phyloP scores from a whole-genome alignment of 441 rosid genomes.

The Euphorbia schlechtendalii region DNA sequence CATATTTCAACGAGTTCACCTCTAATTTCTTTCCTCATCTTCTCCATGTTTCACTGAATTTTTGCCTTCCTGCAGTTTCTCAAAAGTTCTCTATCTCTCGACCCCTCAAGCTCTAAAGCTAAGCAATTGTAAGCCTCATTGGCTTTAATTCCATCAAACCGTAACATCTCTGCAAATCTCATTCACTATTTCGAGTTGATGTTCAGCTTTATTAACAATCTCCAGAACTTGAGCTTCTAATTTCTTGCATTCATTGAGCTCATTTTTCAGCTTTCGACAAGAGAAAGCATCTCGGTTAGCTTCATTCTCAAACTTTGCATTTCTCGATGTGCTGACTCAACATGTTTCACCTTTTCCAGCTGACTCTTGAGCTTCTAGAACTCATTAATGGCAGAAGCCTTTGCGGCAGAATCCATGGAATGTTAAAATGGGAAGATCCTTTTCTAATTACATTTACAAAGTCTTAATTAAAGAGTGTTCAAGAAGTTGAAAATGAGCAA shows the following conservation, averaged over 20 bases:
- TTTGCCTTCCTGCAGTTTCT: conserved; percentile 47
- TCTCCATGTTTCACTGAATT: conserved; percentile 18
- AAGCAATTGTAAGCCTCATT: conserved; percentile 53
- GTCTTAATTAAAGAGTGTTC: no score
- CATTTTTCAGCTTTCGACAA: conserved; percentile 62
- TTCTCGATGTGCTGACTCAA: conserved; percentile 51
- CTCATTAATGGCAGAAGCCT: conserved; percentile 75
- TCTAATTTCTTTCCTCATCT: conserved; percentile 40
- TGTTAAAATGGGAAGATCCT: no score
- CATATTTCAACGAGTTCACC: conserved; percentile 40
- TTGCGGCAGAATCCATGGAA: conserved; percentile 65
- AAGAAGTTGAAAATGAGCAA: no score
- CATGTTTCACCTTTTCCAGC: conserved; percentile 52
- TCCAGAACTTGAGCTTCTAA: conserved; percentile 73
- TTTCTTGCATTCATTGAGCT: conserved; percentile 59
- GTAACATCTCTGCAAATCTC: conserved; percentile 52
- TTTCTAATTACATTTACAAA: no score
- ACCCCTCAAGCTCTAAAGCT: conserved; percentile 56
- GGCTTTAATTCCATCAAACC: conserved; percentile 48
- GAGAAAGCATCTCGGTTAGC: conserved; percentile 53
- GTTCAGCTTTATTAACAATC: conserved; percentile 40
- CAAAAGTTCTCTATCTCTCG: conserved; percentile 45
- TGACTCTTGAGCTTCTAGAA: conserved; percentile 77
- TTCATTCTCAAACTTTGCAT: conserved; percentile 57
- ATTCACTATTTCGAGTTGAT: conserved; percentile 61